Conservation (phyloP, 768 basidiomycete genomes). For the Phallus indusiatus region DNA sequence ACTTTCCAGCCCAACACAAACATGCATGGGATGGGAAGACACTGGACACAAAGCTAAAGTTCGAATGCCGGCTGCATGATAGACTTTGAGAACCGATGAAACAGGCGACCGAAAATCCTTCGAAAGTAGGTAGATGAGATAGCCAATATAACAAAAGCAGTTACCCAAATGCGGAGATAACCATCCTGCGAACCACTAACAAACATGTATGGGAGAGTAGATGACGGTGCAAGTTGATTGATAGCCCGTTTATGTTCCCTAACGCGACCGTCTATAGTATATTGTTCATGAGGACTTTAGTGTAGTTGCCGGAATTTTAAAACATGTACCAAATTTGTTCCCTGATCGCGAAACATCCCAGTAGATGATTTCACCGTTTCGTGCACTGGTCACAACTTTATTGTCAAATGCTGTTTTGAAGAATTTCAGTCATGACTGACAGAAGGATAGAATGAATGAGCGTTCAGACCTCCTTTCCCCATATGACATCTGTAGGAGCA, state of each 20-base stretch:
- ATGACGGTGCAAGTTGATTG: constrained; percentile 57
- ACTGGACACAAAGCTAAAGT: constrained; percentile 64
- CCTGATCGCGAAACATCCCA: constrained; percentile 71
- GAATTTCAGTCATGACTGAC: too few relatives aligned
- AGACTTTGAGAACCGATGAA: constrained; percentile 60
- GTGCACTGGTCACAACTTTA: constrained; percentile 71
- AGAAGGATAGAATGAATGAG: not conserved
- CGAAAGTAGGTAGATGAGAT: not conserved
- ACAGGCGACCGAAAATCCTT: constrained; percentile 69
- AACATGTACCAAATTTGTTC: constrained; percentile 54
- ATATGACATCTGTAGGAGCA: constrained; percentile 71
- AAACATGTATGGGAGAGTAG: constrained; percentile 60
- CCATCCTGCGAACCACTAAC: constrained; percentile 77
- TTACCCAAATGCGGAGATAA: constrained; percentile 71
- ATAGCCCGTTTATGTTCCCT: constrained; percentile 69
- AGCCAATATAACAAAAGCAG: constrained; percentile 13
- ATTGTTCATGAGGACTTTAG: not conserved
- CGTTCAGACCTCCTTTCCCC: constrained; percentile 51
- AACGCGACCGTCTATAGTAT: constrained; percentile 45
- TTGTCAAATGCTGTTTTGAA: constrained; percentile 50
- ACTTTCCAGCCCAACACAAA: constrained; percentile 59
- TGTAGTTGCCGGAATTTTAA: not conserved
- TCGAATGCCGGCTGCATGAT: constrained; percentile 60
- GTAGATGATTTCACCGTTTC: constrained; percentile 75
- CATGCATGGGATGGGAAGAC: constrained; percentile 55